Conservation (phyloP, 192 early-diverging fungal genomes). For the Linnemannia zychae region DNA sequence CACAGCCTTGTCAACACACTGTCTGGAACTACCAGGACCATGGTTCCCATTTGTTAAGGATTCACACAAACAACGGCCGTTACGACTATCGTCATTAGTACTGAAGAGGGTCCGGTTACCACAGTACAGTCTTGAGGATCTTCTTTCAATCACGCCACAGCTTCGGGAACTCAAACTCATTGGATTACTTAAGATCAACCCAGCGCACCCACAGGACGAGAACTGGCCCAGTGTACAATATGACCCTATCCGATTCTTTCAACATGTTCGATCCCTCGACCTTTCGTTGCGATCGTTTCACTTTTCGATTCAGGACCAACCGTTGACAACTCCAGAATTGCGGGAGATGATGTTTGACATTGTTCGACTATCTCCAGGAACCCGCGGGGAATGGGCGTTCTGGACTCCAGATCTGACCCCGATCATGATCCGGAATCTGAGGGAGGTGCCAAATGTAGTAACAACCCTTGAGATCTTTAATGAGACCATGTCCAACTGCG, state of each 20-base stretch:
- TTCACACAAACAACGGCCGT: background rate
- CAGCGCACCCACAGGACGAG: background rate
- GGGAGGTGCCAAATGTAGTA: background rate
- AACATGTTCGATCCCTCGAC: background rate
- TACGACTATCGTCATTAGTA: background rate
- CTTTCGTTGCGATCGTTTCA: background rate
- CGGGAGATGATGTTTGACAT: conserved; percentile 6
- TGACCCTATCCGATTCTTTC: background rate
- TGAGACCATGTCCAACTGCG: background rate
- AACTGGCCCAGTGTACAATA: background rate
- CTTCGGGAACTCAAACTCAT: background rate
- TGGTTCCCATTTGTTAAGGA: background rate
- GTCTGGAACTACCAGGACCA: background rate
- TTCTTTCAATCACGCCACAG: background rate
- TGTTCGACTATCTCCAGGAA: background rate
- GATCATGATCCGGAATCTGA: background rate
- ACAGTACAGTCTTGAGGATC: conserved; percentile 1
- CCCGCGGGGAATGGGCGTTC: conserved; percentile 1
- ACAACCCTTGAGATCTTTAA: background rate
- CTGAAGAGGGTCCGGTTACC: background rate
- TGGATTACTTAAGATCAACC: background rate
- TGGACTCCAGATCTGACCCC: background rate
- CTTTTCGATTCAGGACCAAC: conserved; percentile 1
- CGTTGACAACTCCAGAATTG: background rate
- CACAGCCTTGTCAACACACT: background rate